phyloP scores from a whole-genome alignment of 192 early-diverging fungal species.

The Spinellus fusiger region DNA sequence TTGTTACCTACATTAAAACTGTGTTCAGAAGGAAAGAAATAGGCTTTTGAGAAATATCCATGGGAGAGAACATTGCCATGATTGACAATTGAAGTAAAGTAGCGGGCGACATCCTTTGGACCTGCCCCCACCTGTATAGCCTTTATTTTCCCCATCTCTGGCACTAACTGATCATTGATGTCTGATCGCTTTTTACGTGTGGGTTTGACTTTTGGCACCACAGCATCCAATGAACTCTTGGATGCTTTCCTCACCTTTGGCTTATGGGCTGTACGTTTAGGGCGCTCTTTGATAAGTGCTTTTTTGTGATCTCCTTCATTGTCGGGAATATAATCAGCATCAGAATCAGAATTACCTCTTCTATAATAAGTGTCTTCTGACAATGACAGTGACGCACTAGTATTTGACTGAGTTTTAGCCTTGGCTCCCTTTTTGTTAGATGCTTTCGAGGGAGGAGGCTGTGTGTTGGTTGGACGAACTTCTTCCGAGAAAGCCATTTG shows the following conservation, averaged over 20 bases:
- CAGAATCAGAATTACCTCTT: slow-evolving; percentile 16
- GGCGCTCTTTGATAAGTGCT: no score
- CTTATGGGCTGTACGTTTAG: background rate
- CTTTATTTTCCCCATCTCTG: background rate
- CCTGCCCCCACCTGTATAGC: background rate
- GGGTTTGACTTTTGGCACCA: background rate
- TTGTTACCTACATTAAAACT: slow-evolving; percentile 23
- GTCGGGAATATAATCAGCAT: slow-evolving; percentile 20
- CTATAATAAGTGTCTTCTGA: background rate
- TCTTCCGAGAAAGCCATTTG: background rate
- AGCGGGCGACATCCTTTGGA: background rate
- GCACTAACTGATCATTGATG: slow-evolving; percentile 15
- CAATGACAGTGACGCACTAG: no score
- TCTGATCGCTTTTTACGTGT: slow-evolving; percentile 1
- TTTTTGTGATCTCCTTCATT: slow-evolving; percentile 7
- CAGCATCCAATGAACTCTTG: background rate
- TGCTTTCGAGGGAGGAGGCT: background rate
- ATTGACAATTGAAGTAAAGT: background rate
- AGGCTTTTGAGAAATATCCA: slow-evolving; percentile 22
- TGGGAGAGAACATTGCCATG: slow-evolving; percentile 3
- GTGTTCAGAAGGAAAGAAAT: slow-evolving; percentile 32
- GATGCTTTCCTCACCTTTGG: background rate
- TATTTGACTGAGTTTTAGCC: no score
- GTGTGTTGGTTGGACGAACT: background rate
- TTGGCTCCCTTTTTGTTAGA: background rate